These are phyloP conservation scores for Hymenotorrendiella dingleyae DNA, from an alignment of 2,329 filamentous ascomycete species.

Conservation along the genomic window DNA sequence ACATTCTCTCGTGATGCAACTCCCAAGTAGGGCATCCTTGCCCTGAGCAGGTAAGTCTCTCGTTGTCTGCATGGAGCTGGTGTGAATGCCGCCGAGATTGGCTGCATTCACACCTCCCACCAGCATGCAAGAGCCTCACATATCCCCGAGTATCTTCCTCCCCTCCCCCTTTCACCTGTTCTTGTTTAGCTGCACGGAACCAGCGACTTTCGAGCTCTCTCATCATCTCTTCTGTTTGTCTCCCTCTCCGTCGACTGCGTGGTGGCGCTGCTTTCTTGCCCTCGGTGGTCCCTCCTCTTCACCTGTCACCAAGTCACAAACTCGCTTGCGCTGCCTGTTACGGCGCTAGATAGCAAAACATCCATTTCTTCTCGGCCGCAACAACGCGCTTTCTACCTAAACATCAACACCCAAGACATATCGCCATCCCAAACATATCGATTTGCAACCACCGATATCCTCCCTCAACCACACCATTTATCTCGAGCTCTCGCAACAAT, in stretches of 20 bases:
- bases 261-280: conserved; percentile 7
- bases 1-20: conserved; percentile 12
- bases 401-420: conserved; percentile 18
- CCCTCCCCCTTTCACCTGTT: conserved; percentile 6
- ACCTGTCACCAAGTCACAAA: background rate
- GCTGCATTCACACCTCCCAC: conserved; percentile 6
- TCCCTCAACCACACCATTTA: conserved; percentile 1
- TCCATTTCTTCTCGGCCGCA: conserved; percentile 13
- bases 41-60: conserved; percentile 11
- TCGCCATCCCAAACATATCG: conserved; percentile 13
- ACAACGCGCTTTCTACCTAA: conserved; percentile 19
- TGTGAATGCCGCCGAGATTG: conserved; percentile 16
- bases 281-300: conserved; percentile 5
- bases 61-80: conserved; percentile 16
- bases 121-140: conserved; percentile 1
- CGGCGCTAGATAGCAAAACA: conserved; percentile 13
- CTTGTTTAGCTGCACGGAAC: conserved; percentile 2
- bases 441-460: conserved; percentile 11
- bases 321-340: conserved; percentile 17
- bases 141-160: conserved; percentile 10
- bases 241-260: conserved; percentile 3
- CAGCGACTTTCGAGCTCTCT: conserved; percentile 1
- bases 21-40: conserved; percentile 3
- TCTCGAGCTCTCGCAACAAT: conserved; percentile 15
- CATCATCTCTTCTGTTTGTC: conserved; percentile 4